Conservation (phyloP, 2,329 filamentous ascomycete species). For the Phialophora expanda region DNA sequence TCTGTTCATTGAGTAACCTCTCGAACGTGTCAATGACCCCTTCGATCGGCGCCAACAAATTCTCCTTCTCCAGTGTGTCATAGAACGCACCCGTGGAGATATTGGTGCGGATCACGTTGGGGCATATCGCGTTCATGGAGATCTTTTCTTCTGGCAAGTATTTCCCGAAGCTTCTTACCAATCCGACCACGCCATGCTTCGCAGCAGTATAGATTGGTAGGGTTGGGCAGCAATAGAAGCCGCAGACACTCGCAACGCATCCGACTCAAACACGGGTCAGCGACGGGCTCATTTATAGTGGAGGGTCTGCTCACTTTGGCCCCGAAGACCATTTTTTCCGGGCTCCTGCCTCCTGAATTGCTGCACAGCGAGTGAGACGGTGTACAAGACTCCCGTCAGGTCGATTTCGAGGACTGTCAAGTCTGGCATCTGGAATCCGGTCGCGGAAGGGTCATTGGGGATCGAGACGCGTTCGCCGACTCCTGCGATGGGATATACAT, state of each 20-base stretch:
- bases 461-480: conserved; percentile 50
- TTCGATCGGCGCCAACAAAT: conserved; percentile 49
- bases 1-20: conserved; percentile 44
- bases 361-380: conserved; percentile 50
- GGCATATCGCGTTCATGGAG: conserved; percentile 51
- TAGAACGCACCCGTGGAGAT: conserved; percentile 50
- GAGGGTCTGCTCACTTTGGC: conserved; percentile 45
- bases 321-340: conserved; percentile 44
- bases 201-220: conserved; percentile 50
- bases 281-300: neutral
- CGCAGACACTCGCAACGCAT: conserved; percentile 49
- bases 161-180: conserved; percentile 48
- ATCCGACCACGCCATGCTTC: conserved; percentile 32
- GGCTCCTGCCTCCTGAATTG: conserved; percentile 51
- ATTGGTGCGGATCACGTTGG: conserved; percentile 49
- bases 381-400: conserved; percentile 52
- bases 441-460: conserved; percentile 34
- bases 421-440: conserved; percentile 48
- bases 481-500: conserved; percentile 50
- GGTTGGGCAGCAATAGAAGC: conserved; percentile 51
- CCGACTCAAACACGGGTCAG: conserved; percentile 27
- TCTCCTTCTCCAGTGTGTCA: conserved; percentile 44
- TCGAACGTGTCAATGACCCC: conserved; percentile 50
- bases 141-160: conserved; percentile 49
- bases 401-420: conserved; percentile 49